Conservation (phyloP, 164 flowering plant species). For the Cinnamomum micranthum region DNA sequence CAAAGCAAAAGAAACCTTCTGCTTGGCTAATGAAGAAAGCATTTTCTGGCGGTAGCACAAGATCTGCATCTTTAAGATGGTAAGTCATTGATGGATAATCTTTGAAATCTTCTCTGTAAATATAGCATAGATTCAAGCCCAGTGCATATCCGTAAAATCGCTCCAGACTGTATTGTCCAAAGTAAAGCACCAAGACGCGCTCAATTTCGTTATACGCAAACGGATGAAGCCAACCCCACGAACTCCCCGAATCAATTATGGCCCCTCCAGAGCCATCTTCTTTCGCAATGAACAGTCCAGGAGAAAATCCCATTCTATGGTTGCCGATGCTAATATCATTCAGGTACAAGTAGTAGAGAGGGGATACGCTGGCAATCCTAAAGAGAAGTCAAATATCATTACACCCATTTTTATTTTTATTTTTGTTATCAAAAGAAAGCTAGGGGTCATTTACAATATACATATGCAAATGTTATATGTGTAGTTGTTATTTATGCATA, state of each 20-base stretch:
- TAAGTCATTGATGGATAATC: not conserved
- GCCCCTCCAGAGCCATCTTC: not conserved
- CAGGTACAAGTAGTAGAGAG: not conserved
- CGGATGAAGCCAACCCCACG: not conserved
- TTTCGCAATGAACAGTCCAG: not conserved
- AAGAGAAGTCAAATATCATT: no score
- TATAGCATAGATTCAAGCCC: not conserved
- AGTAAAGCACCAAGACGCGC: not conserved
- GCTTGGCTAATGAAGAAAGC: not conserved
- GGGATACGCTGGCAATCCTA: not conserved
- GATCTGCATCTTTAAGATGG: not conserved
- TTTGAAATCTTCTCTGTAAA: not conserved
- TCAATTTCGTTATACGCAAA: not conserved
- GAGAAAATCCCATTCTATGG: not conserved
- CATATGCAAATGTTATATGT: no score
- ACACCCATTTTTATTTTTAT: no score
- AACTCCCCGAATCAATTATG: not conserved
- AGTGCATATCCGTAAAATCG: not conserved
- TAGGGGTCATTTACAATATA: no score
- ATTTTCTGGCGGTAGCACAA: not conserved
- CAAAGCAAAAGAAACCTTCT: no score
- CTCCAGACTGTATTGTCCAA: not conserved
- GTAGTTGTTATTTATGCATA: no score
- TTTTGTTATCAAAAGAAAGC: no score
- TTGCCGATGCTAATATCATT: not conserved